These are phyloP conservation scores for Clarireedia monteithiana DNA, from an alignment of 2,329 filamentous ascomycete species.

Conservation along the genomic window DNA sequence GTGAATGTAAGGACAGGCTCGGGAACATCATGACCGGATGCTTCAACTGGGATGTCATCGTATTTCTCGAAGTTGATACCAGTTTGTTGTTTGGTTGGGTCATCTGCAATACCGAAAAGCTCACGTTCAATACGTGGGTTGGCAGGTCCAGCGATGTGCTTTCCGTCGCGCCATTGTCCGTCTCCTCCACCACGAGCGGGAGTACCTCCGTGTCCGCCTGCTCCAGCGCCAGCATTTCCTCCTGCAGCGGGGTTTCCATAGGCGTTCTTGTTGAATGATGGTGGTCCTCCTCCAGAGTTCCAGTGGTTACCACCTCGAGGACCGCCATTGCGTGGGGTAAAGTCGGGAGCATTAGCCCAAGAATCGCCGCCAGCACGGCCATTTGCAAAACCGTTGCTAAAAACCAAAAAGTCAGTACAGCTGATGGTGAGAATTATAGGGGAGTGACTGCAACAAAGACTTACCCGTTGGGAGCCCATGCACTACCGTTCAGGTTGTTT, in stretches of 20 bases:
- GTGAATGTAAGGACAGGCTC: slow-evolving; percentile 86
- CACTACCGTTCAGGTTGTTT: slow-evolving; percentile 49
- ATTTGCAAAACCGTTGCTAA: slow-evolving; percentile 39
- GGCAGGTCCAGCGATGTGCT: slow-evolving; percentile 83
- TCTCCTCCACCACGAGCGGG: slow-evolving; percentile 76
- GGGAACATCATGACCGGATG: slow-evolving; percentile 86
- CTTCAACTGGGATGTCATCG: slow-evolving; percentile 97
- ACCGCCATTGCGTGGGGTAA: slow-evolving; percentile 28
- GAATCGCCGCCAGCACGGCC: slow-evolving; percentile 26
- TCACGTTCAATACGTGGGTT: slow-evolving; percentile 92
- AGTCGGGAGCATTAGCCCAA: slow-evolving; percentile 31
- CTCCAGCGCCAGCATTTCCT: not conserved
- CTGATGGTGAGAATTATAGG: not conserved
- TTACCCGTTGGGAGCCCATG: slow-evolving; percentile 50
- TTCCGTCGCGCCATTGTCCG: slow-evolving; percentile 93
- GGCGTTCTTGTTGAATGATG: slow-evolving; percentile 45
- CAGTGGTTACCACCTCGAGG: slow-evolving; percentile 33
- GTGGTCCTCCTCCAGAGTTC: slow-evolving; percentile 17
- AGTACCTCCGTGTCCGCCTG: slow-evolving; percentile 35
- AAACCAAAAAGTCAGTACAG: slow-evolving; percentile 20
- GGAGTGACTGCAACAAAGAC: slow-evolving; percentile 22
- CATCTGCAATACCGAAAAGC: slow-evolving; percentile 84
- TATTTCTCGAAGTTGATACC: slow-evolving; percentile 99
- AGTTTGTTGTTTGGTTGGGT: slow-evolving; percentile 90
- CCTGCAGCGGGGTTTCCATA: slow-evolving; percentile 36